Evolutionary conservation across 1,284 basidiomycete species (phyloP).

Genomic region (Psilocybe mexicana): DNA sequence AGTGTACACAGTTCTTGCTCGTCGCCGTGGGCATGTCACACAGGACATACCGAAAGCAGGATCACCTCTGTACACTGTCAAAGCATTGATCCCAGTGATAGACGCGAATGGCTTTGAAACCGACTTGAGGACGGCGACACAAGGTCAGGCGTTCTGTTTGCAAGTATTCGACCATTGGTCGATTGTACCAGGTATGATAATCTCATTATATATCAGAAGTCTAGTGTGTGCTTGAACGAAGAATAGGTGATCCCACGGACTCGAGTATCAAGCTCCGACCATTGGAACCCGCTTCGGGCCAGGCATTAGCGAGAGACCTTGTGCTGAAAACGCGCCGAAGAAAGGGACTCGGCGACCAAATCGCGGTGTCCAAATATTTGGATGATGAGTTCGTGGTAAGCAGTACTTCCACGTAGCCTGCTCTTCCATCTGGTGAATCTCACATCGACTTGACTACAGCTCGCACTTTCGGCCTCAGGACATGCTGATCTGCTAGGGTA

Average conservation of each 20-base stretch:
- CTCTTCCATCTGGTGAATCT: slow-evolving; percentile 2
- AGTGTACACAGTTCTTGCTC: slow-evolving; percentile 95
- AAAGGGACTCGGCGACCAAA: slow-evolving; percentile 93
- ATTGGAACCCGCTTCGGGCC: slow-evolving; percentile 94
- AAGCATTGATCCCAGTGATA: slow-evolving; percentile 96
- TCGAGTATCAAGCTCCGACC: slow-evolving; percentile 93
- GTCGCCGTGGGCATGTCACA: slow-evolving; percentile 96
- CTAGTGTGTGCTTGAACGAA: slow-evolving; percentile 25
- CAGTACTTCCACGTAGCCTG: slow-evolving; percentile 20
- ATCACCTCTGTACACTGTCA: slow-evolving; percentile 95
- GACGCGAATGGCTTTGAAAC: slow-evolving; percentile 99
- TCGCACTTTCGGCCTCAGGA: slow-evolving; percentile 88
- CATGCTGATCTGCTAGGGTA: slow-evolving; percentile 85
- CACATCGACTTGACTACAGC: slow-evolving; percentile 39
- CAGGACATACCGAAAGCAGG: slow-evolving; percentile 98
- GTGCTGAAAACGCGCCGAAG: slow-evolving; percentile 95
- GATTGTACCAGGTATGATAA: slow-evolving; percentile 81
- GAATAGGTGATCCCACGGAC: slow-evolving; percentile 90
- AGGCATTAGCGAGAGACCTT: slow-evolving; percentile 88
- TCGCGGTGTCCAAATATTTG: slow-evolving; percentile 91
- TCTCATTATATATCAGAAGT: slow-evolving; percentile 23
- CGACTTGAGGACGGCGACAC: slow-evolving; percentile 94
- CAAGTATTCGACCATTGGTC: slow-evolving; percentile 99
- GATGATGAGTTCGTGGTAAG: slow-evolving; percentile 91
- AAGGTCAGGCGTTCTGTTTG: slow-evolving; percentile 96